phyloP scores from a whole-genome alignment of 371 early-diverging fungal genomes.

The Syncephalastrum contaminatum region DNA sequence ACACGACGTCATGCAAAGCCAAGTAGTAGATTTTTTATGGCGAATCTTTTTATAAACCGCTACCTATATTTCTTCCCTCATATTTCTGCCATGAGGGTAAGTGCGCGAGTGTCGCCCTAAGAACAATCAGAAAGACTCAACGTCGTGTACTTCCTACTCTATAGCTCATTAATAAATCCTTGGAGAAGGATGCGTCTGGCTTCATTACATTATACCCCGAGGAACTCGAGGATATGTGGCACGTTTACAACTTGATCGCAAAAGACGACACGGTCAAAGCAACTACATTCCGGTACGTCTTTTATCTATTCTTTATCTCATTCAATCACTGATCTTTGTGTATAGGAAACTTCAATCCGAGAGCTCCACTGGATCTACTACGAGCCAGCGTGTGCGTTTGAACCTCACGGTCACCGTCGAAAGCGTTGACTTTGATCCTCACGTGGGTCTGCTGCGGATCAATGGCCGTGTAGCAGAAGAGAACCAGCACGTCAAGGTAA shows the following conservation, averaged over 20 bases:
- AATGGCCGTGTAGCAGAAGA: slow-evolving; percentile 87
- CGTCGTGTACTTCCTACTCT: not conserved
- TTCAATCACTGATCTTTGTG: not conserved
- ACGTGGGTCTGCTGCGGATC: slow-evolving; percentile 81
- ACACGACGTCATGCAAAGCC: too few relatives aligned
- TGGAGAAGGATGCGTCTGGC: slow-evolving; percentile 68
- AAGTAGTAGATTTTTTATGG: too few relatives aligned
- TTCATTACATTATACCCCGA: slow-evolving; percentile 76
- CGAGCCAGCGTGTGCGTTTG: slow-evolving; percentile 81
- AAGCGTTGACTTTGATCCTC: slow-evolving; percentile 86
- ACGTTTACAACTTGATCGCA: slow-evolving; percentile 90
- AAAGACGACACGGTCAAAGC: slow-evolving; percentile 86
- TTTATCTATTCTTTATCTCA: not conserved
- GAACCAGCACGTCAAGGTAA: slow-evolving; percentile 88
- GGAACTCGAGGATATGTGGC: slow-evolving; percentile 98
- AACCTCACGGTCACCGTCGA: slow-evolving; percentile 87
- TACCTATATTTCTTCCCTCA: not conserved
- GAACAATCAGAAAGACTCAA: not conserved
- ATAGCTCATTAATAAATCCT: slow-evolving; percentile 53
- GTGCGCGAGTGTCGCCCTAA: not conserved
- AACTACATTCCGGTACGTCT: slow-evolving; percentile 77
- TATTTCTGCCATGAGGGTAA: slow-evolving; percentile 1
- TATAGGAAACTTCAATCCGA: slow-evolving; percentile 81
- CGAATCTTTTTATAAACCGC: too few relatives aligned
- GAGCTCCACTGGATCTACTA: slow-evolving; percentile 84